Percentiles rank a stretch among this genome's conserved stretches.
Evolutionary conservation across 805 yeast species (phyloP).

Genomic region (Saccharomyces mikatae): DNA sequence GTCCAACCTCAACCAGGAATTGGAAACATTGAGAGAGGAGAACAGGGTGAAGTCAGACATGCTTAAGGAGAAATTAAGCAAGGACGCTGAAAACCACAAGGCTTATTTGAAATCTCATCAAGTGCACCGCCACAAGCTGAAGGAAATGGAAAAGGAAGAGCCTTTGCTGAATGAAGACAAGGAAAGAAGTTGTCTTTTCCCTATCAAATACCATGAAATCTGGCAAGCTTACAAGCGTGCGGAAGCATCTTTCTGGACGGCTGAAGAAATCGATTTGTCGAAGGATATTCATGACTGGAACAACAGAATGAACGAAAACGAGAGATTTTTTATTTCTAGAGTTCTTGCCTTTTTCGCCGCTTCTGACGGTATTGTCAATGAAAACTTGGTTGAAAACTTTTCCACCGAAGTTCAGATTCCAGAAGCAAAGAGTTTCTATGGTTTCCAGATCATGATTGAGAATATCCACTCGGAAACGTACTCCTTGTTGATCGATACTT

Average conservation of each 20-base stretch:
- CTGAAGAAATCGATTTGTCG: conserved; percentile 93
- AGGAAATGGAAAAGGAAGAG: conserved; percentile 76
- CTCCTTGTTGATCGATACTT: conserved; percentile 87
- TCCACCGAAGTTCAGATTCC: conserved; percentile 95
- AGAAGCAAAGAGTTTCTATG: conserved; percentile 97
- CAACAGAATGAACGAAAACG: conserved; percentile 78
- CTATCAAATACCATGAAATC: conserved; percentile 92
- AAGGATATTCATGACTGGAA: conserved; percentile 94
- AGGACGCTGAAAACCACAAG: conserved; percentile 38
- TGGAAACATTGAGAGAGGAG: conserved; percentile 37
- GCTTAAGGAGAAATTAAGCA: conserved; percentile 22
- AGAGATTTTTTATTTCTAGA: conserved; percentile 84
- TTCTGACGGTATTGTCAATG: conserved; percentile 96
- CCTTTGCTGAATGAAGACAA: conserved; percentile 81
- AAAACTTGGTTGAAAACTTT: conserved; percentile 93
- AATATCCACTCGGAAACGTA: conserved; percentile 97
- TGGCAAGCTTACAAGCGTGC: conserved; percentile 99
- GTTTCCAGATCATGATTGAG: conserved; percentile 99
- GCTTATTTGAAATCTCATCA: conserved; percentile 53
- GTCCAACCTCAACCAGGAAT: conserved; percentile 35
- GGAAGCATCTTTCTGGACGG: conserved; percentile 99
- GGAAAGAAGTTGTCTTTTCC: conserved; percentile 86
- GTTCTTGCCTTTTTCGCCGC: conserved; percentile 98
- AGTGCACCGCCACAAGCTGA: conserved; percentile 64
- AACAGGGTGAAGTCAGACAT: conserved; percentile 14